Evolutionary conservation across 2,329 filamentous ascomycete genomes (phyloP).

Genomic region (Pseudogymnoascus sp.): DNA sequence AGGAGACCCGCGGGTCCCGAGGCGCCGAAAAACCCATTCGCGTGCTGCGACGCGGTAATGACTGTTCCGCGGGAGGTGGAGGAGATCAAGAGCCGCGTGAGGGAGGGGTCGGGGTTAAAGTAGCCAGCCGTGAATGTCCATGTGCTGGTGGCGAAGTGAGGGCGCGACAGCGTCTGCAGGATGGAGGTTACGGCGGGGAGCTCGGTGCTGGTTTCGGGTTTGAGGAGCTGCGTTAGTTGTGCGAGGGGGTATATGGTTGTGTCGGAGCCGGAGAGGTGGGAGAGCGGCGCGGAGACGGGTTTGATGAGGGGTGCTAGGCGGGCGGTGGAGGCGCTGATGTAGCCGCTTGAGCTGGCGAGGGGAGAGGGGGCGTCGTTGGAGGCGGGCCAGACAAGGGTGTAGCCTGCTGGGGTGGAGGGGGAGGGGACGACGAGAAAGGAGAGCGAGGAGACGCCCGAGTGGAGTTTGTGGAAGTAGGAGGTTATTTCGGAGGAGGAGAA

Average conservation of each 20-base stretch:
- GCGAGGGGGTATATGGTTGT: conserved; percentile 80
- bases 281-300: conserved; percentile 30
- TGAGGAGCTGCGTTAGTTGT: conserved; percentile 79
- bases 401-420: conserved; percentile 44
- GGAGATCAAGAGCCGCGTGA: conserved; percentile 70
- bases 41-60: conserved; percentile 84
- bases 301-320: conserved; percentile 61
- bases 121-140: conserved; percentile 99
- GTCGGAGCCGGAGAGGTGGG: conserved; percentile 31
- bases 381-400: conserved; percentile 63
- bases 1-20: conserved; percentile 83
- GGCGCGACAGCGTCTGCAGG: conserved; percentile 59
- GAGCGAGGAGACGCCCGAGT: conserved; percentile 67
- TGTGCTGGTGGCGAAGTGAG: conserved; percentile 57
- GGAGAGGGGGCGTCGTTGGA: conserved; percentile 70
- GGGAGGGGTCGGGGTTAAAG: conserved; percentile 87
- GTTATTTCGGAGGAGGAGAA: conserved; percentile 74
- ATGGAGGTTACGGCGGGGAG: conserved; percentile 72
- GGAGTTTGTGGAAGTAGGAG: conserved; percentile 72
- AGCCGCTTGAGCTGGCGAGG: conserved; percentile 59
- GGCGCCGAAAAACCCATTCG: conserved; percentile 91
- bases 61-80: conserved; percentile 70
- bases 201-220: conserved; percentile 77
- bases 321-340: conserved; percentile 60
- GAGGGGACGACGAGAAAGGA: conserved; percentile 72